Evolutionary conservation across 2,329 filamentous ascomycete species (phyloP).

Genomic region (Penicillium sp.): DNA sequence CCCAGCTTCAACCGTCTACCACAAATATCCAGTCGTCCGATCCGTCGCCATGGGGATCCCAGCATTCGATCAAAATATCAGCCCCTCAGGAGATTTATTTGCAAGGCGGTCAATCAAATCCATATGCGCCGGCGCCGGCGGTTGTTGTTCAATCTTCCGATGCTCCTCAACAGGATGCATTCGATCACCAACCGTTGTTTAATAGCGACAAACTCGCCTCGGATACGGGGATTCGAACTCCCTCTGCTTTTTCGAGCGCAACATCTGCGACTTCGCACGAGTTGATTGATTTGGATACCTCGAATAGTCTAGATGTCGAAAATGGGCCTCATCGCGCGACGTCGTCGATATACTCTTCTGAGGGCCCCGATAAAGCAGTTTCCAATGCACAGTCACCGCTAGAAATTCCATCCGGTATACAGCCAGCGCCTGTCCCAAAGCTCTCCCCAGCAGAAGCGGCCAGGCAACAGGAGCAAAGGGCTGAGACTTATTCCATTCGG

Average conservation of each 20-base stretch:
- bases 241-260: conserved; percentile 28
- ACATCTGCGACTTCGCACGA: conserved; percentile 38
- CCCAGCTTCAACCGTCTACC: conserved; percentile 6
- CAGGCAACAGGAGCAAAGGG: conserved; percentile 51
- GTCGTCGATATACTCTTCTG: conserved; percentile 19
- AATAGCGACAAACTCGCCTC: conserved; percentile 18
- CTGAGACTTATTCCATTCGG: conserved; percentile 90
- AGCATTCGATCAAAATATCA: conserved; percentile 22
- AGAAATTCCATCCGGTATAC: background rate
- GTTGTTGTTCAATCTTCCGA: conserved; percentile 18
- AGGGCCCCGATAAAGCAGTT: background rate
- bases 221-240: conserved; percentile 24
- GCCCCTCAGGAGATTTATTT: conserved; percentile 17
- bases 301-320: conserved; percentile 11
- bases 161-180: conserved; percentile 1
- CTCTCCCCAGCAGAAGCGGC: conserved; percentile 37
- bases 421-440: conserved; percentile 9
- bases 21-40: conserved; percentile 6
- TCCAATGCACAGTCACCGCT: background rate
- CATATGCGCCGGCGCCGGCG: conserved; percentile 20
- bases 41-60: conserved; percentile 24
- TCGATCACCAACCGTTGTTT: conserved; percentile 12
- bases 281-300: conserved; percentile 34
- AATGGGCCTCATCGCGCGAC: conserved; percentile 8
- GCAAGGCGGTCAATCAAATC: conserved; percentile 21